phyloP scores from a whole-genome alignment of 148 eudicot species.

The Rhododendron henanense region DNA sequence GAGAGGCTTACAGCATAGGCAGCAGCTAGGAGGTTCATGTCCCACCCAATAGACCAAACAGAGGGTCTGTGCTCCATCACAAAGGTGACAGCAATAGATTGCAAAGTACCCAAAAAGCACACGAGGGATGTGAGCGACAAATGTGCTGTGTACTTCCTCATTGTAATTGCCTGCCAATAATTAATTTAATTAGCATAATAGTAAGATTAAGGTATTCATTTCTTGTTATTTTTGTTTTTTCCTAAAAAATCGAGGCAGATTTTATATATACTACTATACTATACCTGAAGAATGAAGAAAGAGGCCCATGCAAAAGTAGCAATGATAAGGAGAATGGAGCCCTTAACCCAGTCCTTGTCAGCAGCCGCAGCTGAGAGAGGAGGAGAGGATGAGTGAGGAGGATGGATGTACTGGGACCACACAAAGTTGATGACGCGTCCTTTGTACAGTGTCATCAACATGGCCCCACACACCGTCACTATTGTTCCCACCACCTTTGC shows the following conservation, averaged over 20 bases:
- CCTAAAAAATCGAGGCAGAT: neutral
- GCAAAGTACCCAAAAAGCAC: slow-evolving; percentile 86
- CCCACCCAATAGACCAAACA: slow-evolving; percentile 81
- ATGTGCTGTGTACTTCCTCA: slow-evolving; percentile 64
- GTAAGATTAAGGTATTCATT: neutral
- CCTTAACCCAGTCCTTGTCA: slow-evolving; percentile 75
- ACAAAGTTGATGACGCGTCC: slow-evolving; percentile 57
- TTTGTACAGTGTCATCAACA: slow-evolving; percentile 94
- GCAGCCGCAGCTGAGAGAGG: slow-evolving; percentile 12
- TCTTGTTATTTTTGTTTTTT: neutral
- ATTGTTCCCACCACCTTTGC: slow-evolving; percentile 92
- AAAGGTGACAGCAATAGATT: slow-evolving; percentile 73
- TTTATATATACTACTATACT: too few relatives aligned
- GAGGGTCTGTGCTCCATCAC: slow-evolving; percentile 70
- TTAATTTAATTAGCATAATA: neutral
- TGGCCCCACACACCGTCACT: slow-evolving; percentile 90
- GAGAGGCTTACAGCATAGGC: slow-evolving; percentile 72
- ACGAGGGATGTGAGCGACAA: slow-evolving; percentile 69
- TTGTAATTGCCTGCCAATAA: slow-evolving; percentile 45
- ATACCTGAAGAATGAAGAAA: slow-evolving; percentile 84
- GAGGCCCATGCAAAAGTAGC: slow-evolving; percentile 93
- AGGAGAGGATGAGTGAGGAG: slow-evolving; percentile 14
- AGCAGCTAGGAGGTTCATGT: slow-evolving; percentile 90
- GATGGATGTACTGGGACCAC: slow-evolving; percentile 47
- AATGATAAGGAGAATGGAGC: slow-evolving; percentile 73